Evolutionary conservation across 208 protist genomes (phyloP), one percentile per base, ranked within the genome.

Genomic region (Leptomonas seymouri): DNA sequence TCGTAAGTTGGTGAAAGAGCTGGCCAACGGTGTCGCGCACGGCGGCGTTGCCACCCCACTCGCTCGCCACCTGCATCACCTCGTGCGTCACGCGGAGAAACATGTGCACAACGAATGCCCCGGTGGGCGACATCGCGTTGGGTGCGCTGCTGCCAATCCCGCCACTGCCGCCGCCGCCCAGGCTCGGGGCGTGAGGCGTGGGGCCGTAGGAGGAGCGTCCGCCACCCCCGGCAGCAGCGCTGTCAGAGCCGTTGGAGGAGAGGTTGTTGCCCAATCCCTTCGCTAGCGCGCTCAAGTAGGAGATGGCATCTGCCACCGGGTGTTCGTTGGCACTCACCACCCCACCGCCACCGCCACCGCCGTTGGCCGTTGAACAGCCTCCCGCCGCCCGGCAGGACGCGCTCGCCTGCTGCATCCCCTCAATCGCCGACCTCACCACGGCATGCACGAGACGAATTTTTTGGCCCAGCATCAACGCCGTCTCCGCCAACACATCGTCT

Each of bases 1-100:
- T 85, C 39, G 88, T 68, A 62, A 89, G 82, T 41, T 93, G 83
- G 27, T 87, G 84, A 30, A 87, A 86, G 61, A 80, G 87, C 56
- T 90, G 83, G 4, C 79, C 82, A 1, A 70, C 71, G 2, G 71
- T 61, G 42, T 93, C 87, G 16, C 87, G 81, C 44, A 93, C 84
- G 42, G 70, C 67, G 3, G 75, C 25, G 21, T 76, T 78, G 46
- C 62, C 46, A 28, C 59, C 74, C 82, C 78, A 83, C 9, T 11
- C 30, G 36, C 12, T 60, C 23, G 81, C 45, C 18, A 80, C 80
- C 34, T 70, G 57, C 74, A 84, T 79, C 16, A 92, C 73, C 9
- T 77, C 71, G 49, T 68, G 56, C 21, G 82, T 87, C 30, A 84
- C 72, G 21, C 49, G 59, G 30, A 77, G 60, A 68, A 91, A 91